Percentiles rank a stretch among this genome's conserved stretches.
These are phyloP conservation scores for Cephaloascus albidus DNA, from an alignment of 805 yeast species.

Conservation along the genomic window DNA sequence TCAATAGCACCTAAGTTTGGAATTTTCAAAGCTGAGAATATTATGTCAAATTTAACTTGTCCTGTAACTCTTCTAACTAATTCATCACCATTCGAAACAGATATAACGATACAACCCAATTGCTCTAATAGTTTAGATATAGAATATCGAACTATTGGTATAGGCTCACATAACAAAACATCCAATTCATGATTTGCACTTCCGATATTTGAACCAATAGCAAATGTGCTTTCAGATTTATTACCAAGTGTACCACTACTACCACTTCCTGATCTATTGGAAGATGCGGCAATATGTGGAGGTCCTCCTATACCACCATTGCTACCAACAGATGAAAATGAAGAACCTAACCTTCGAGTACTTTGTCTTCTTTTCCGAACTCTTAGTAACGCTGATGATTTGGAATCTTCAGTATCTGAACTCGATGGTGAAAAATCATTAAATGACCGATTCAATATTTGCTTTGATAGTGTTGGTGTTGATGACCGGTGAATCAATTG, in stretches of 20 bases:
- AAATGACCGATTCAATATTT: constrained; percentile 9
- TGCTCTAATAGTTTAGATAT: constrained; percentile 53
- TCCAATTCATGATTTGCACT: constrained; percentile 32
- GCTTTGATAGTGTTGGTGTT: constrained; percentile 1
- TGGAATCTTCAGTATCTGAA: constrained; percentile 59
- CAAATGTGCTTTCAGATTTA: neutral
- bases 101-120: constrained; percentile 72
- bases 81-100: constrained; percentile 75
- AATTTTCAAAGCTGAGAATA: constrained; percentile 64
- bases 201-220: neutral
- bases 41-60: constrained; percentile 74
- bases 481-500: constrained; percentile 4
- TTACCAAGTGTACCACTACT: neutral
- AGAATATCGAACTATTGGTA: constrained; percentile 70
- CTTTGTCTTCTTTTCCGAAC: constrained; percentile 48
- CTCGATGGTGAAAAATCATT: constrained; percentile 40
- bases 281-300: constrained; percentile 3
- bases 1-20: constrained; percentile 65
- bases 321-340: constrained; percentile 11
- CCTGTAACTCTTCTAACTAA: constrained; percentile 75
- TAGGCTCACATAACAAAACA: constrained; percentile 77
- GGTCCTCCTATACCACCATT: neutral
- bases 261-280: constrained; percentile 1
- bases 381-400: constrained; percentile 39
- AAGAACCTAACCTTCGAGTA: constrained; percentile 23